A percentile compares a stretch with the other conserved stretches of the same genome.
Conservation (phyloP, 2,329 filamentous ascomycete genomes). For the Elsinoe batatas region DNA sequence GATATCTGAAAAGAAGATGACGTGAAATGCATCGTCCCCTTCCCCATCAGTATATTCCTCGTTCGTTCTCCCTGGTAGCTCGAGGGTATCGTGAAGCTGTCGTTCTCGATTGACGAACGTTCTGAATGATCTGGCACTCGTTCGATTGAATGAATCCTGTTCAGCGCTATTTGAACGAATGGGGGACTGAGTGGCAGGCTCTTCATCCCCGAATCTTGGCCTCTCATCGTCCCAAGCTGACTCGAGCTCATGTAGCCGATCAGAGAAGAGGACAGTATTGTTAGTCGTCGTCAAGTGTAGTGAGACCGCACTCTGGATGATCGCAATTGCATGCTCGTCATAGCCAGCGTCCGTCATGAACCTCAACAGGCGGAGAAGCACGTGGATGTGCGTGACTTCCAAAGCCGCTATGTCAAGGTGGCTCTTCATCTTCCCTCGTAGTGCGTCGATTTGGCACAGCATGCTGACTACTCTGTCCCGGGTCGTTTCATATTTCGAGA, state of each 20-base stretch:
- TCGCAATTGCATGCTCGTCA: constrained; percentile 61
- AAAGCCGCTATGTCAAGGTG: constrained; percentile 15
- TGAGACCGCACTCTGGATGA: constrained; percentile 79
- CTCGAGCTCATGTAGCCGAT: constrained; percentile 40
- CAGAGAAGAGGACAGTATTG: neutral
- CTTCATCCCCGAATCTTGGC: constrained; percentile 64
- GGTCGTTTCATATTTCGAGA: constrained; percentile 55
- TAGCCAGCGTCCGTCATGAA: constrained; percentile 72
- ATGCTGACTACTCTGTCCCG: constrained; percentile 48
- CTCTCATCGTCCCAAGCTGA: constrained; percentile 84
- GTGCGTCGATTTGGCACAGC: constrained; percentile 42
- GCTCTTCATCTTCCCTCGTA: constrained; percentile 11
- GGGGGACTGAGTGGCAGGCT: neutral
- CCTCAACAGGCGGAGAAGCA: constrained; percentile 63
- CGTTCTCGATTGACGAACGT: constrained; percentile 47
- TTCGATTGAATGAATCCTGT: neutral
- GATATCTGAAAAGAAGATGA: constrained; percentile 72
- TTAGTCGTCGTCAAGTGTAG: constrained; percentile 52
- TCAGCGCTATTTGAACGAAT: neutral
- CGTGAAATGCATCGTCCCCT: constrained; percentile 59
- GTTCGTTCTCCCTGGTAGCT: constrained; percentile 59
- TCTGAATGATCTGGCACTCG: constrained; percentile 26
- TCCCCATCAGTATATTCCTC: constrained; percentile 62
- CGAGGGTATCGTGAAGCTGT: constrained; percentile 38
- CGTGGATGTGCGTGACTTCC: constrained; percentile 49